A percentile compares a stretch with the other conserved stretches of the same genome.
Evolutionary conservation across 2,329 filamentous ascomycete species (phyloP).

Genomic region (Ceratocystis alfenasii): DNA sequence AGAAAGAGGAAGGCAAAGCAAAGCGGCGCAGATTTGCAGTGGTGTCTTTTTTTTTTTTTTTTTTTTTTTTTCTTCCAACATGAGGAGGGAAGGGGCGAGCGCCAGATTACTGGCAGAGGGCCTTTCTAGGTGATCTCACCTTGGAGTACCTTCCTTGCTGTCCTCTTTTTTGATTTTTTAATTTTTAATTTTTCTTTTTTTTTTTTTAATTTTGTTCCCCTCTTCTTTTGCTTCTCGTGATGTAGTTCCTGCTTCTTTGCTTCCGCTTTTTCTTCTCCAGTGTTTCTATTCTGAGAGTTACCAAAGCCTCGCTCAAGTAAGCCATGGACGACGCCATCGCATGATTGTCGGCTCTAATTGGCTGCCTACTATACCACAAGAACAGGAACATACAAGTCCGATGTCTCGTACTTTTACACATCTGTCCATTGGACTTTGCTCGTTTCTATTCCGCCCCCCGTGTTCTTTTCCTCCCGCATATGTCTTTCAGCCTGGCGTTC

Average conservation of each 20-base stretch:
- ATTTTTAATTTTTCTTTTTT: background rate
- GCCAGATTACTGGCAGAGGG: no score
- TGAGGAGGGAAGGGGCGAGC: no score
- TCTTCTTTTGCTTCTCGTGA: background rate
- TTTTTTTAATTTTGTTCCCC: no score
- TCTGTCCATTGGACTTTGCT: no score
- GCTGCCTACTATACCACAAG: background rate
- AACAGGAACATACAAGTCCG: background rate
- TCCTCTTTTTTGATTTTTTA: background rate
- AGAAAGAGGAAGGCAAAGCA: background rate
- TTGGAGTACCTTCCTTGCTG: no score
- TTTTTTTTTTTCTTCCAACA: background rate
- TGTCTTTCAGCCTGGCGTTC: slow-evolving; percentile 5
- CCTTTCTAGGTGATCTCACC: no score
- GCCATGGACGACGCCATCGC: background rate
- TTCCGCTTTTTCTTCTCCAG: background rate
- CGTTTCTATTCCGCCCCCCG: background rate
- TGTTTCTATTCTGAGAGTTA: background rate
- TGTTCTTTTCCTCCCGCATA: background rate
- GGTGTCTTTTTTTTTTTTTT: background rate
- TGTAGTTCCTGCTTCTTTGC: background rate
- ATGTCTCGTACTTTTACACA: background rate
- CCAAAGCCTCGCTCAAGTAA: no score
- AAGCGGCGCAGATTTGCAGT: background rate
- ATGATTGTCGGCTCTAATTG: background rate